Evolutionary conservation across 352 stramenopile species (phyloP).

Genomic region (Phytophthora ramorum): DNA sequence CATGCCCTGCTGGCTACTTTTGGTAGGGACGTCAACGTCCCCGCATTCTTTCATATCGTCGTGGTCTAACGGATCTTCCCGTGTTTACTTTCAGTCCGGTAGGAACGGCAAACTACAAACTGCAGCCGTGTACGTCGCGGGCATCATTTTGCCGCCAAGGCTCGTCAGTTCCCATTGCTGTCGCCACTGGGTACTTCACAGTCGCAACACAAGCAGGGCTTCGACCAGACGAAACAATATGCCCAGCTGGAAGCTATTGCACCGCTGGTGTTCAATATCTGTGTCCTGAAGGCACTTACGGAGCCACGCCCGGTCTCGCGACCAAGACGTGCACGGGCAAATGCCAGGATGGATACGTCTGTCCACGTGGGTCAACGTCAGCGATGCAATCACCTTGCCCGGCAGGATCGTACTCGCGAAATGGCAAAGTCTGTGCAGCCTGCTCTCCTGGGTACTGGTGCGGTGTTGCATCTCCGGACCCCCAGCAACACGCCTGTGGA

Average conservation of each 20-base stretch:
- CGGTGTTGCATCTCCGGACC: constrained; percentile 42
- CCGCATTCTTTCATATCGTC: not conserved
- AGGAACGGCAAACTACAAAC: constrained; percentile 48
- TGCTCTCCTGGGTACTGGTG: constrained; percentile 76
- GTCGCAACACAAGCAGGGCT: constrained; percentile 37
- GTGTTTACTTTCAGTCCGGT: constrained; percentile 34
- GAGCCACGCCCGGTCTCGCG: constrained; percentile 47
- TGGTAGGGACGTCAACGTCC: constrained; percentile 43
- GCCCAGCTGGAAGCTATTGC: constrained; percentile 69
- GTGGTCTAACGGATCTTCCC: not conserved
- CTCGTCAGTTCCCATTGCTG: constrained; percentile 42
- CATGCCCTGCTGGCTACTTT: constrained; percentile 72
- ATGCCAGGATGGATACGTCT: constrained; percentile 68
- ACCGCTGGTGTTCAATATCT: constrained; percentile 51
- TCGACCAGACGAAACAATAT: constrained; percentile 60
- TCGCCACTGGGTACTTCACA: constrained; percentile 60
- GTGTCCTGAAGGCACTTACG: constrained; percentile 66
- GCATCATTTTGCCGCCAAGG: constrained; percentile 58
- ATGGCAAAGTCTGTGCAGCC: constrained; percentile 55
- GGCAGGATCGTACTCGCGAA: constrained; percentile 63
- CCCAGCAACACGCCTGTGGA: constrained; percentile 60
- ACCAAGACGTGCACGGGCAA: constrained; percentile 52
- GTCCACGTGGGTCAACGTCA: constrained; percentile 48
- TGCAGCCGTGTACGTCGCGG: constrained; percentile 43
- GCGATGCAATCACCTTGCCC: constrained; percentile 54